These are phyloP conservation scores for Brettanomyces custersianus DNA, from an alignment of 805 yeast species.

Conservation along the genomic window DNA sequence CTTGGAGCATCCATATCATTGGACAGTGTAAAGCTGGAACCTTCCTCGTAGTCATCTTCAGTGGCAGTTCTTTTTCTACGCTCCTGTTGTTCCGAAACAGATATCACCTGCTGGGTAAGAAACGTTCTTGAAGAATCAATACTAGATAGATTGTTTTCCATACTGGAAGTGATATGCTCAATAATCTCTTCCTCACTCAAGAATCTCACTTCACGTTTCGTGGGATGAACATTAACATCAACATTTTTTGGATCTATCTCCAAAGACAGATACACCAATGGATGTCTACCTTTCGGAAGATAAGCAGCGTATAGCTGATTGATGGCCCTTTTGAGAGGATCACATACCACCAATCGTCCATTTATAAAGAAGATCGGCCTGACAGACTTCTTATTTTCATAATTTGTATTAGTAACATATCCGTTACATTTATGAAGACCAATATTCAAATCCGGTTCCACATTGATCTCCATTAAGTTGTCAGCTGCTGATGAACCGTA, in stretches of 20 bases:
- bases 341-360: slow-evolving; percentile 73
- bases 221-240: slow-evolving; percentile 95
- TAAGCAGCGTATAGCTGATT: slow-evolving; percentile 50
- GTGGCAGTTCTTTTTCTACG: slow-evolving; percentile 16
- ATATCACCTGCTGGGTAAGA: slow-evolving; percentile 49
- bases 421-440: slow-evolving; percentile 55
- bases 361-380: slow-evolving; percentile 80
- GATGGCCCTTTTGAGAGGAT: slow-evolving; percentile 66
- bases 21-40: slow-evolving; percentile 2
- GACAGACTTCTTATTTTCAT: slow-evolving; percentile 51
- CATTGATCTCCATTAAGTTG: slow-evolving; percentile 44
- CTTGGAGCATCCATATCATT: no score
- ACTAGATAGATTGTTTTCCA: slow-evolving; percentile 43
- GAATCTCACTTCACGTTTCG: slow-evolving; percentile 86
- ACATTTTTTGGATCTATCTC: slow-evolving; percentile 57
- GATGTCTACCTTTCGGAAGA: slow-evolving; percentile 69
- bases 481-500: slow-evolving; percentile 65
- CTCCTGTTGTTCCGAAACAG: slow-evolving; percentile 16
- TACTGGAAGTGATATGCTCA: slow-evolving; percentile 39
- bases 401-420: slow-evolving; percentile 63
- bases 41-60: slow-evolving; percentile 4
- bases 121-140: slow-evolving; percentile 64
- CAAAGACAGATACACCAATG: slow-evolving; percentile 73
- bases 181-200: slow-evolving; percentile 80
- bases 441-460: slow-evolving; percentile 20